Evolutionary conservation across 2,329 filamentous ascomycete genomes (phyloP).

Genomic region (Dothistroma septosporum): DNA sequence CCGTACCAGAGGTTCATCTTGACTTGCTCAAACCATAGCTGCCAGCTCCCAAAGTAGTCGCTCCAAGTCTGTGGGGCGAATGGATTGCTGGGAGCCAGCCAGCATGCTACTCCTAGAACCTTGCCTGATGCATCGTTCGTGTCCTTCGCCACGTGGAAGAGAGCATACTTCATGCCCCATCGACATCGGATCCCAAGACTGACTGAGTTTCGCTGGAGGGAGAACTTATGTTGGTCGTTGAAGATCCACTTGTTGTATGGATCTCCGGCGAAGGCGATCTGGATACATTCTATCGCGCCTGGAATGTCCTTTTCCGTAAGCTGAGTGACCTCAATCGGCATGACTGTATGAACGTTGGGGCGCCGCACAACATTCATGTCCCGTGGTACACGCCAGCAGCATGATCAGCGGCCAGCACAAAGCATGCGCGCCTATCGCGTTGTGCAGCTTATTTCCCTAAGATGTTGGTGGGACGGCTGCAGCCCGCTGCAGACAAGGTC

Average conservation of each 20-base stretch:
- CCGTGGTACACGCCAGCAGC: too few relatives aligned
- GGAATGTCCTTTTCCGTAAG: constrained; percentile 59
- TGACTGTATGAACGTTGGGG: constrained; percentile 3
- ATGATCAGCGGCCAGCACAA: not conserved
- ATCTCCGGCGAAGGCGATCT: constrained; percentile 62
- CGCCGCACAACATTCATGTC: too few relatives aligned
- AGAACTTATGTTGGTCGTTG: constrained; percentile 46
- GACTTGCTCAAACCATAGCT: constrained; percentile 62
- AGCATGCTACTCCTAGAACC: constrained; percentile 68
- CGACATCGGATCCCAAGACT: constrained; percentile 62
- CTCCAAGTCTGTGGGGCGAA: constrained; percentile 54
- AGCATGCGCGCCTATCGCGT: not conserved
- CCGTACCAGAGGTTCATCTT: constrained; percentile 65
- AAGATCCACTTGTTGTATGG: constrained; percentile 66
- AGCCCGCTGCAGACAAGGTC: not conserved
- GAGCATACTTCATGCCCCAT: constrained; percentile 66
- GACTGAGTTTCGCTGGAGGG: constrained; percentile 55
- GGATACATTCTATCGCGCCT: constrained; percentile 61
- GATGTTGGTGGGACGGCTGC: not conserved
- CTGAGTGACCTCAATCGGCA: constrained; percentile 50
- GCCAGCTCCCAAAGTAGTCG: constrained; percentile 56
- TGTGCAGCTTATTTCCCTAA: not conserved
- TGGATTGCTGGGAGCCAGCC: constrained; percentile 55
- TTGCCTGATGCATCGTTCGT: constrained; percentile 38
- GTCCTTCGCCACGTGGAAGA: constrained; percentile 67